phyloP scores from a whole-genome alignment of 306 rosid genomes.

The Vigna trinervia region DNA sequence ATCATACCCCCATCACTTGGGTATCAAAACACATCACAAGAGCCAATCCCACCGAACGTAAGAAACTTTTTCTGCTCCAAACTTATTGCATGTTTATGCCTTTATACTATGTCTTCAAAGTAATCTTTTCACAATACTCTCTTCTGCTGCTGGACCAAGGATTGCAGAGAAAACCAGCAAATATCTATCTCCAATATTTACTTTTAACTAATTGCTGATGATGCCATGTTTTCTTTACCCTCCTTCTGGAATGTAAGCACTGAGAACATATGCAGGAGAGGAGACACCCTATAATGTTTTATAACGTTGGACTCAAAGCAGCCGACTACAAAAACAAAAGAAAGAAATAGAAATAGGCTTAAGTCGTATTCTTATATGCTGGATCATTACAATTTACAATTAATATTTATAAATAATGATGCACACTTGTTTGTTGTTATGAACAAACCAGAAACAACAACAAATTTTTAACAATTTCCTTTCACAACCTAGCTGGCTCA shows the following conservation, averaged over 20 bases:
- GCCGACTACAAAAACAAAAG: no score
- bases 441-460: no score
- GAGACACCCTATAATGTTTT: neutral
- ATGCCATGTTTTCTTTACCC: neutral
- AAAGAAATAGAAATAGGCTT: no score
- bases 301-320: no score
- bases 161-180: constrained; percentile 9
- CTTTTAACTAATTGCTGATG: neutral
- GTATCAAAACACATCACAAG: constrained; percentile 85
- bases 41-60: constrained; percentile 94
- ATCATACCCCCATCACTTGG: constrained; percentile 94
- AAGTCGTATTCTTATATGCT: no score
- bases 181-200: neutral
- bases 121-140: neutral
- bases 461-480: no score
- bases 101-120: neutral
- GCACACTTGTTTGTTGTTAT: no score
- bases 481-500: no score
- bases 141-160: neutral
- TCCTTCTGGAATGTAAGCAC: neutral
- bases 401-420: no score
- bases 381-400: no score
- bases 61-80: constrained; percentile 31
- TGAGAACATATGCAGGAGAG: neutral
- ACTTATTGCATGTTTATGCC: constrained; percentile 25